Evolutionary conservation across 164 flowering plant genomes (phyloP), one percentile per base, ranked within the genome.

Genomic region (Stephania japonica): DNA sequence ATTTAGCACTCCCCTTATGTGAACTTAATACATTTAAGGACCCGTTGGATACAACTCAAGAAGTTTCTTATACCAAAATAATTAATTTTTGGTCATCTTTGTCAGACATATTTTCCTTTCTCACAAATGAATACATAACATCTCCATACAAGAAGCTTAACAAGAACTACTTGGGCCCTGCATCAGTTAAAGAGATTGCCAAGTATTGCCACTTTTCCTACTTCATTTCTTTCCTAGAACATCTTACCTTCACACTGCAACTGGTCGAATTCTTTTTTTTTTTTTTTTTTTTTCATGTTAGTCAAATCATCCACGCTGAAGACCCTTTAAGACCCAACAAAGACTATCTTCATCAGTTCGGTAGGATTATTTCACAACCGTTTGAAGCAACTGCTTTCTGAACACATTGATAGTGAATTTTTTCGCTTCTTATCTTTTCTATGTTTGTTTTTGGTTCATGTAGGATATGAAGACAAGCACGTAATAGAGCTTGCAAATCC

Each of bases 261-360:
- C 38, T 71, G 25, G 72, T 72, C 18, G 25, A 6, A 13, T 32
- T 25, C 13, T 18, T 7, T 26, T 32, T 49, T 24, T n/a, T n/a
- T n/a, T n/a, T n/a, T n/a, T n/a, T n/a, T 13, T 43, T 63, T 42
- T 44, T 50, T 41, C 44, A 21, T 47, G 12, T 56, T 64, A 94
- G 99, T 70, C 97, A 92, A 87, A 92, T 94, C 62, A 67, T 86
- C 61, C 74, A 70, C 1, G 97, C 99, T 11, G 83, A 90, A 86
- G 99, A 97, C 43, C 99, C 99, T 41, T 92, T 97, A 25, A 97
- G 99, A 74, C 97, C 97, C 19, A 94, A 94, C 84, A 90, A 89
- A 82, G 97, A 94, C 78, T 92, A 94, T 76, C 88, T 94, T 75
- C 81, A 77, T 73, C 81, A 84, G 72, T 43, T 90, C 10, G 96